Evolutionary conservation across 495 filamentous ascomycete species (phyloP).

Genomic region (Lasiosphaeria hispida): DNA sequence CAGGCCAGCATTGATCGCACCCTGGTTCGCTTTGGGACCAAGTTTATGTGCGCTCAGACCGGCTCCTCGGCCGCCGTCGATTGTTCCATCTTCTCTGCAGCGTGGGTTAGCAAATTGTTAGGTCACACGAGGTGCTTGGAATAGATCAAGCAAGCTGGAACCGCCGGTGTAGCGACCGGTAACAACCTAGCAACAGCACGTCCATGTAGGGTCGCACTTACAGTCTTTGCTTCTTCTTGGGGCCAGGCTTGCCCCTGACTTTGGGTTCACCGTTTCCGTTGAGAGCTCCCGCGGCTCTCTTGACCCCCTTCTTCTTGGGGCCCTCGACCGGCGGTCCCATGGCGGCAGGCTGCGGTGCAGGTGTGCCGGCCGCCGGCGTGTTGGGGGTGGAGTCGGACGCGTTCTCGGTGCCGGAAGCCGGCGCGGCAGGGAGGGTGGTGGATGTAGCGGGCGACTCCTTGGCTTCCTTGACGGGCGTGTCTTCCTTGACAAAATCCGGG

Average conservation of each 20-base stretch:
- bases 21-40: conserved; percentile 95
- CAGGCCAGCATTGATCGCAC: conserved; percentile 94
- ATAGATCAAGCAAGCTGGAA: neutral
- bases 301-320: conserved; percentile 58
- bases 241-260: conserved; percentile 80
- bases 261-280: conserved; percentile 55
- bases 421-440: conserved; percentile 26
- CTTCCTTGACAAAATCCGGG: conserved; percentile 41
- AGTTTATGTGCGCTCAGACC: conserved; percentile 63
- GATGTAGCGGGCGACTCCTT: conserved; percentile 34
- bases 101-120: conserved; percentile 11
- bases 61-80: conserved; percentile 47
- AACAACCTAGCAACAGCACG: too few relatives aligned
- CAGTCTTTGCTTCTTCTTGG: conserved; percentile 93
- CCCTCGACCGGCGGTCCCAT: conserved; percentile 57
- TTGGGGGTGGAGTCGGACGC: conserved; percentile 47
- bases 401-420: conserved; percentile 42
- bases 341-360: conserved; percentile 37
- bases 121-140: neutral
- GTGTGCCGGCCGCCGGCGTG: conserved; percentile 46
- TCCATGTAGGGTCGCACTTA: conserved; percentile 51
- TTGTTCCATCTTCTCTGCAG: conserved; percentile 59
- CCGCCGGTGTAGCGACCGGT: neutral
- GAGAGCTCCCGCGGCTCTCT: conserved; percentile 44
- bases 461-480: conserved; percentile 33